These are phyloP conservation scores for Phytopythium litorale DNA, from an alignment of 352 stramenopile genomes.

Conservation along the genomic window DNA sequence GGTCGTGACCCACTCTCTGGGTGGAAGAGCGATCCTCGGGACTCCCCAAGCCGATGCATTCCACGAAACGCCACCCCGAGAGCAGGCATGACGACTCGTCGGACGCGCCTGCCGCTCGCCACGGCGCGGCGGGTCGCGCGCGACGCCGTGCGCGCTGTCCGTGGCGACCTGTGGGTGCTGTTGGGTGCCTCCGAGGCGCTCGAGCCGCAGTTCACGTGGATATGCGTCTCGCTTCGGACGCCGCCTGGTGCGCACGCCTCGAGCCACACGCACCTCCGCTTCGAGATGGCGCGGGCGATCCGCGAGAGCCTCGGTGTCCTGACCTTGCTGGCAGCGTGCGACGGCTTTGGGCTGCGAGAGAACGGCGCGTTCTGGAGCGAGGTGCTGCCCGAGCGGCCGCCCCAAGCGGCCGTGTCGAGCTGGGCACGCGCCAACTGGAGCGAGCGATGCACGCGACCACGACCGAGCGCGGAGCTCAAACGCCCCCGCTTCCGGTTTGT, in stretches of 20 bases:
- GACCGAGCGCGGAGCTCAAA: not conserved
- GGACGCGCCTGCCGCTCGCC: conserved; percentile 11
- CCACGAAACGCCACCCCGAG: conserved; percentile 6
- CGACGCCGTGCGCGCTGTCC: conserved; percentile 9
- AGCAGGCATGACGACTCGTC: not conserved
- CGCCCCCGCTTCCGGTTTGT: conserved; percentile 2
- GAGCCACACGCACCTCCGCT: not conserved
- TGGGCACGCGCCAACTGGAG: conserved; percentile 12
- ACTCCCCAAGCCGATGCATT: not conserved
- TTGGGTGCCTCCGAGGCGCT: conserved; percentile 3
- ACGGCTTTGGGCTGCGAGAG: conserved; percentile 11
- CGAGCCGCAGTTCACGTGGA: conserved; percentile 11
- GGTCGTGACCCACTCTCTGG: not conserved
- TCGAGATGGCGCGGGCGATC: not conserved
- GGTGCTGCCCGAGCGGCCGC: conserved; percentile 7
- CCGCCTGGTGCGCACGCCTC: not conserved
- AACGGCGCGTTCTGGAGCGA: conserved; percentile 20
- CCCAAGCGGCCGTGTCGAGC: conserved; percentile 5
- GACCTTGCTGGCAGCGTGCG: conserved; percentile 11
- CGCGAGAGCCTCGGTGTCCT: conserved; percentile 16
- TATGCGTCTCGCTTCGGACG: conserved; percentile 8
- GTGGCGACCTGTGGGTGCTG: conserved; percentile 8
- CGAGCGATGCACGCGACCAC: conserved; percentile 8
- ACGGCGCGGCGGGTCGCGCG: conserved; percentile 11
- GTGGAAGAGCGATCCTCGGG: not conserved